Evolutionary conservation across 805 yeast species (phyloP).

Genomic region (Crinitomyces ghanaensis): DNA sequence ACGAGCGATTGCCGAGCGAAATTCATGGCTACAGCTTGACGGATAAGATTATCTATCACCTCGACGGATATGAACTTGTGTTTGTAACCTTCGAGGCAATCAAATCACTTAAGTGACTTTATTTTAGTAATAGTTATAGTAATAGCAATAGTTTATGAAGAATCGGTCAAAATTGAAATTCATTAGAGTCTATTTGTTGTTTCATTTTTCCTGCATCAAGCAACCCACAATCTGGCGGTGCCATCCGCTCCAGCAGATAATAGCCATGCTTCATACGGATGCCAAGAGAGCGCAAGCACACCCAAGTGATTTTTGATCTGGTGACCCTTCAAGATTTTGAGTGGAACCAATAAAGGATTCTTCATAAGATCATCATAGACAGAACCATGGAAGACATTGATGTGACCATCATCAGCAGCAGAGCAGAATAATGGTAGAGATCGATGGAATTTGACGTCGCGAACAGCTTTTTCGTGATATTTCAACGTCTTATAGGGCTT

Average conservation of each 20-base stretch:
- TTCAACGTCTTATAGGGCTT: constrained; percentile 94
- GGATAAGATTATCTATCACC: constrained; percentile 63
- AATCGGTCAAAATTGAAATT: too few species aligned
- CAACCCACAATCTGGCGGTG: constrained; percentile 92
- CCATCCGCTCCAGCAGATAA: constrained; percentile 97
- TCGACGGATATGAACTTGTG: constrained; percentile 60
- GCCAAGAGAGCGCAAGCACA: constrained; percentile 83
- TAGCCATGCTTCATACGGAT: constrained; percentile 97
- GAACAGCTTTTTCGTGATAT: constrained; percentile 90
- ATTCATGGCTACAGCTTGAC: constrained; percentile 44
- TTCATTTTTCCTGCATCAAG: too few species aligned
- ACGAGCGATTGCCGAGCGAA: constrained; percentile 15
- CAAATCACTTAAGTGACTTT: constrained; percentile 4
- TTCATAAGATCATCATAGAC: constrained; percentile 93
- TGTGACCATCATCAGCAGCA: constrained; percentile 86
- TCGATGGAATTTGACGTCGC: constrained; percentile 79
- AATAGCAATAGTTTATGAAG: too few species aligned
- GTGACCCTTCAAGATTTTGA: constrained; percentile 90
- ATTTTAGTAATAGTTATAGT: too few species aligned
- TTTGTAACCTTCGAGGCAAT: constrained; percentile 52
- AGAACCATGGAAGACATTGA: constrained; percentile 92
- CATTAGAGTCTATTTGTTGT: background rate
- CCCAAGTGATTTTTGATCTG: constrained; percentile 70
- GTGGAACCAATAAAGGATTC: constrained; percentile 89
- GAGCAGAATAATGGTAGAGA: constrained; percentile 86